These are phyloP conservation scores for Fusarium setosum DNA, from an alignment of 2,329 filamentous ascomycete species.

Conservation along the genomic window DNA sequence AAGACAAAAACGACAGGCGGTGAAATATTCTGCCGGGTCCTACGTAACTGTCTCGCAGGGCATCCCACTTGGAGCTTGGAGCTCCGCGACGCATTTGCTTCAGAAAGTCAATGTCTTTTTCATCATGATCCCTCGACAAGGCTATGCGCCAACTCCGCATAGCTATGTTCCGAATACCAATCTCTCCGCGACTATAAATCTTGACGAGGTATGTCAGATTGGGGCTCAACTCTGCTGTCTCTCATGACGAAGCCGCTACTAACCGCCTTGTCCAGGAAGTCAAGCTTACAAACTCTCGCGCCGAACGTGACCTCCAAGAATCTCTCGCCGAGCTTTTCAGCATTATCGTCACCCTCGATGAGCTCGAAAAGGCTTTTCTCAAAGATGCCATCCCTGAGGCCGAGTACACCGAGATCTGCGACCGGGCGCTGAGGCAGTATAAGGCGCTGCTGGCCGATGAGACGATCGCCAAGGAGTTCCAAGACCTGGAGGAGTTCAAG, in stretches of 20 bases:
- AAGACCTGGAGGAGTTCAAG: conserved; percentile 91
- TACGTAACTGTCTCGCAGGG: conserved; percentile 41
- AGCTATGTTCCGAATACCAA: conserved; percentile 90
- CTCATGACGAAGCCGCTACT: conserved; percentile 17
- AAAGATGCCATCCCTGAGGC: conserved; percentile 92
- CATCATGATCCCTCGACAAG: conserved; percentile 69
- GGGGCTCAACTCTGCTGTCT: neutral
- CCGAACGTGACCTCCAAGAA: conserved; percentile 93
- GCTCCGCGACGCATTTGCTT: conserved; percentile 11
- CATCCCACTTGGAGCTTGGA: conserved; percentile 38
- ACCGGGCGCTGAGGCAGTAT: conserved; percentile 94
- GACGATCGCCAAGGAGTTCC: conserved; percentile 87
- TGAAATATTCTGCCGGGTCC: conserved; percentile 49
- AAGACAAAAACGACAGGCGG: conserved; percentile 43
- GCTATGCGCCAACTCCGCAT: conserved; percentile 90
- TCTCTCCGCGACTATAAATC: conserved; percentile 88
- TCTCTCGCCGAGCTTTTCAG: conserved; percentile 97
- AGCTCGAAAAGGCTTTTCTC: conserved; percentile 95
- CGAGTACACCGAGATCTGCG: conserved; percentile 97
- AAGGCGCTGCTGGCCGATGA: conserved; percentile 94
- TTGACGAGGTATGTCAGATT: conserved; percentile 78
- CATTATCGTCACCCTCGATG: conserved; percentile 95
- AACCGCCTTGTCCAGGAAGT: conserved; percentile 76
- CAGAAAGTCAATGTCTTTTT: conserved; percentile 43
- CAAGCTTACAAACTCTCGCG: conserved; percentile 86